Evolutionary conservation across 306 rosid genomes (phyloP), one percentile per base, ranked within the genome.

Genomic region (Casuarina equisetifolia): DNA sequence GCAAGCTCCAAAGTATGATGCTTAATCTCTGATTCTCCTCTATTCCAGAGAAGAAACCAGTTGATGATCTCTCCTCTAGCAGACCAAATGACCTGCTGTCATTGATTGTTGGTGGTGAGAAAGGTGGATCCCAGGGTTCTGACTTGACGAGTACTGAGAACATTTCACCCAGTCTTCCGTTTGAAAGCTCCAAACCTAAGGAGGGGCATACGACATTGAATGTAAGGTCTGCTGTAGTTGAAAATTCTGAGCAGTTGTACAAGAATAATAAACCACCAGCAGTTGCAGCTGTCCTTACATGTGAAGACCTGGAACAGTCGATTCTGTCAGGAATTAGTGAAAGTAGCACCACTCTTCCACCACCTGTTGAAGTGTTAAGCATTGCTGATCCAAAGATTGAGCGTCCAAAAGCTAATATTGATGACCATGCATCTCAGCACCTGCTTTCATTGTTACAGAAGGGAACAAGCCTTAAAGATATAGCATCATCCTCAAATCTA

Each of bases 251-350:
- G 79, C 83, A 80, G 53, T 75, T 69, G 6, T 75, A 72, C 88
- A 86, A 79, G 80, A 89, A 75, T 42, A 88, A 76, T 78, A 89
- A 87, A 77, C 79, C 93, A 20, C 87, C 83, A 85, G 82, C 83
- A 76, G 84, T 88, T 69, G 82, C 90, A 17, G 87, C 90, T 25
- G 91, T 96, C 82, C 91, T 96, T 74, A 96, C 98, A 49, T 96
- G 99, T 82, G 97, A 92, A 86, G 96, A 91, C 77, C 91, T 96
- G 52, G 99, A 96, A 86, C 97, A 96, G 81, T 86, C 97, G 13
- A 89, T 96, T 72, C 82, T 96, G 78, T 91, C 89, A n/a, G 96
- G 83, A 85, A 84, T 96, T 77, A 62, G 80, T 46, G 94, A 74
- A 38, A 91, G 76, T 77, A 86, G 79, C 53, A 79, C 85, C 3